phyloP scores from a whole-genome alignment of 2,329 filamentous ascomycete species.

The Tolypocladium guangdongense region DNA sequence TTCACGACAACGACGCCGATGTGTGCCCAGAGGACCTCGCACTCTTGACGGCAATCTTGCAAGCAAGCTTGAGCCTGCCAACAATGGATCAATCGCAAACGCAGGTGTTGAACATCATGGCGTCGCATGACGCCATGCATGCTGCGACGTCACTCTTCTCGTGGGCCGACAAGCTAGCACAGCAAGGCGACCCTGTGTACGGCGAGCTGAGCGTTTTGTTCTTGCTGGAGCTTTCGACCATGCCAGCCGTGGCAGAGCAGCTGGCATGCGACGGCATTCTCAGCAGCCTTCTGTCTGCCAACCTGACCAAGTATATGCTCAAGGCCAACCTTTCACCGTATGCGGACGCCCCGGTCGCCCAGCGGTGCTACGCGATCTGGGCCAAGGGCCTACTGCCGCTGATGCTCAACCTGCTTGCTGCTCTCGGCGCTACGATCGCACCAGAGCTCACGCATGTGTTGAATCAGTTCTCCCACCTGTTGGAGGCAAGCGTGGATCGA shows the following conservation, averaged over 20 bases:
- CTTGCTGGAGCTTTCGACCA: slow-evolving; percentile 73
- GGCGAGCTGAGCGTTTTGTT: slow-evolving; percentile 87
- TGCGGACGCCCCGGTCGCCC: slow-evolving; percentile 54
- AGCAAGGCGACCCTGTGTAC: slow-evolving; percentile 77
- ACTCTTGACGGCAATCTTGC: slow-evolving; percentile 77
- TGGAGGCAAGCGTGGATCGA: slow-evolving; percentile 59
- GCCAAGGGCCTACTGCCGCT: slow-evolving; percentile 77
- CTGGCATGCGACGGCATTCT: slow-evolving; percentile 81
- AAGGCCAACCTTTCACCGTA: slow-evolving; percentile 65
- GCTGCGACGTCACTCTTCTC: slow-evolving; percentile 82
- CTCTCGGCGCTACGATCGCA: slow-evolving; percentile 71
- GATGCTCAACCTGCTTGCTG: slow-evolving; percentile 75
- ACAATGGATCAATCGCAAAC: slow-evolving; percentile 60
- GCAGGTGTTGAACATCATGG: slow-evolving; percentile 60
- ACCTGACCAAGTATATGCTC: slow-evolving; percentile 66
- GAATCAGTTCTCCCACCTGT: slow-evolving; percentile 75
- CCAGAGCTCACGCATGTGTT: slow-evolving; percentile 79
- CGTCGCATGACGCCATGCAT: slow-evolving; percentile 62
- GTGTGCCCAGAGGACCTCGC: slow-evolving; percentile 69
- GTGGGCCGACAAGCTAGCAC: slow-evolving; percentile 77
- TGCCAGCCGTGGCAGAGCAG: slow-evolving; percentile 75
- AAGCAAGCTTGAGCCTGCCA: slow-evolving; percentile 71
- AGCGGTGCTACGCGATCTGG: slow-evolving; percentile 84
- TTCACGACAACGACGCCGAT: slow-evolving; percentile 61
- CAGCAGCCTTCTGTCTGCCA: slow-evolving; percentile 67